Conservation (phyloP, 2,329 filamentous ascomycete genomes). For the Ascosphaera apis region DNA sequence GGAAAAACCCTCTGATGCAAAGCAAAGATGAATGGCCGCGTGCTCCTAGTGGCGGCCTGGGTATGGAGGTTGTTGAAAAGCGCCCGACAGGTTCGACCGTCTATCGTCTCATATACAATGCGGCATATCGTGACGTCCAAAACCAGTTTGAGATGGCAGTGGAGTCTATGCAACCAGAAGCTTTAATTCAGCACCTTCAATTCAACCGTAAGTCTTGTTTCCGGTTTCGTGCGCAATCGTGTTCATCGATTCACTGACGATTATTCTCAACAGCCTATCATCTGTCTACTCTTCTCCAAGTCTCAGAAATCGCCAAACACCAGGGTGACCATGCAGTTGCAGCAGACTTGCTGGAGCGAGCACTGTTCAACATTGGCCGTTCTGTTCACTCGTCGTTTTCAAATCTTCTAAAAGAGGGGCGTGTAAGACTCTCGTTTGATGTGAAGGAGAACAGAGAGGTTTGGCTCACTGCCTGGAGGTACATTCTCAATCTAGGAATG, state of each 20-base stretch:
- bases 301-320: constrained; percentile 76
- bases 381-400: constrained; percentile 66
- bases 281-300: constrained; percentile 78
- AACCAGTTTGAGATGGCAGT: constrained; percentile 54
- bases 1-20: constrained; percentile 64
- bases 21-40: constrained; percentile 74
- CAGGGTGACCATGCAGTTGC: constrained; percentile 72
- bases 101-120: constrained; percentile 58
- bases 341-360: constrained; percentile 70
- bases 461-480: constrained; percentile 74
- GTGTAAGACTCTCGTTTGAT: constrained; percentile 57
- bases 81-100: constrained; percentile 36
- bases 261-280: constrained; percentile 42
- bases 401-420: constrained; percentile 50
- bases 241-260: background rate
- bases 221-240: background rate
- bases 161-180: constrained; percentile 63
- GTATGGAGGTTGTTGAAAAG: constrained; percentile 48
- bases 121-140: constrained; percentile 51
- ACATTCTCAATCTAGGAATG: constrained; percentile 61
- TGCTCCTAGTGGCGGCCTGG: constrained; percentile 55
- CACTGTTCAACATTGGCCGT: constrained; percentile 81
- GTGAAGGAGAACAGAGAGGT: constrained; percentile 78
- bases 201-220: constrained; percentile 26
- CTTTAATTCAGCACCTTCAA: constrained; percentile 53